These are phyloP conservation scores for Leishmania mexicana DNA, from an alignment of 208 protist species.

Conservation along the genomic window DNA sequence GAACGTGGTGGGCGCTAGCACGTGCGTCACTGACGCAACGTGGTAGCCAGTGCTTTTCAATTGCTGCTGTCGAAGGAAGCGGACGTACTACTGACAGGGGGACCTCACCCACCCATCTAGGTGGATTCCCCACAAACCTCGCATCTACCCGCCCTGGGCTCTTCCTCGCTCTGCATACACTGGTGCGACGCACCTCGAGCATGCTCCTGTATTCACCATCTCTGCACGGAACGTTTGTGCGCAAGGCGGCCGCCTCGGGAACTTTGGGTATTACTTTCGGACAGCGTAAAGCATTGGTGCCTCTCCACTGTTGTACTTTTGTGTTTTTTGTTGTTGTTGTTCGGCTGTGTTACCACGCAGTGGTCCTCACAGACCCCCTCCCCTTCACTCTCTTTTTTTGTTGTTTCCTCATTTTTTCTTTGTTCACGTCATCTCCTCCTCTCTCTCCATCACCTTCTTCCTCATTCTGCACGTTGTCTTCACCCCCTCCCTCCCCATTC, in stretches of 20 bases:
- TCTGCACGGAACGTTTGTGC: background rate
- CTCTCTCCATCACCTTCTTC: background rate
- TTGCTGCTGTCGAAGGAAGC: background rate
- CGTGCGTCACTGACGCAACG: background rate
- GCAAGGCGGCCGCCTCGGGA: background rate
- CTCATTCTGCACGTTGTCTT: background rate
- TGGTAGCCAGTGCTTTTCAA: background rate
- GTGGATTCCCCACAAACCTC: background rate
- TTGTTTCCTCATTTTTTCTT: background rate
- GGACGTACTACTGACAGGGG: background rate
- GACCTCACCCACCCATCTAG: background rate
- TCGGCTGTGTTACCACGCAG: background rate
- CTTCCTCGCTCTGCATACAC: background rate
- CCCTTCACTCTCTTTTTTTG: slow-evolving; percentile 6
- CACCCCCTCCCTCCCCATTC: no score
- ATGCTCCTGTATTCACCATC: background rate
- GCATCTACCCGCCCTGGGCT: background rate
- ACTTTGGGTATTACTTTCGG: background rate
- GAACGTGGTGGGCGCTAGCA: background rate
- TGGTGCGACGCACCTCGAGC: background rate
- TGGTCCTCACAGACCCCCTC: background rate
- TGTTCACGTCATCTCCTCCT: background rate
- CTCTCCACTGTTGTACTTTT: background rate
- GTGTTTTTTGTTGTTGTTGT: no score
- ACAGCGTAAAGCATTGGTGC: background rate